Evolutionary conservation across 2,329 filamentous ascomycete species (phyloP).

Genomic region (Ceratocystis colombiana): DNA sequence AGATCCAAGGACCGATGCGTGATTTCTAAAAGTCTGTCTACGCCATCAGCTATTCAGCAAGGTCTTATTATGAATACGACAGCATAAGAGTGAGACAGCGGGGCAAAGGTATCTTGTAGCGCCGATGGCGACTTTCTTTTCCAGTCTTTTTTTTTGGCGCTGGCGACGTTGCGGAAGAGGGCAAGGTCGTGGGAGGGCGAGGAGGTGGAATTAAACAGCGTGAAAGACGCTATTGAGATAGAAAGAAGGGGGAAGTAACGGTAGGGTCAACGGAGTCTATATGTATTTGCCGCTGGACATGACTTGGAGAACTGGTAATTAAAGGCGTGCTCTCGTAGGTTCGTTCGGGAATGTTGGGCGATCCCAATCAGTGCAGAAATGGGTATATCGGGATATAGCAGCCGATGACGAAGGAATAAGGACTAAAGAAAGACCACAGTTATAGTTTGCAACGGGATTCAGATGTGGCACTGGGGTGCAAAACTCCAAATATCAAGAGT

Average conservation of each 20-base stretch:
- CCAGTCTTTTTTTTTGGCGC: background rate
- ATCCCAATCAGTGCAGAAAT: slow-evolving; percentile 9
- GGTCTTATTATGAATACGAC: slow-evolving; percentile 2
- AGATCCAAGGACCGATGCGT: slow-evolving; percentile 11
- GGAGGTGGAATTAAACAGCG: background rate
- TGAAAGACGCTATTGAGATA: background rate
- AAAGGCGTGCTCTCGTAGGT: background rate
- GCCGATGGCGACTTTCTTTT: slow-evolving; percentile 8
- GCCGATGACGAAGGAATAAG: slow-evolving; percentile 5
- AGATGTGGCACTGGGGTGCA: background rate
- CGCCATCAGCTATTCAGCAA: slow-evolving; percentile 1
- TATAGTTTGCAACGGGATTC: background rate
- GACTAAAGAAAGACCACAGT: background rate
- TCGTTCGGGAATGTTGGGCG: background rate
- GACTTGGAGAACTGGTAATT: background rate
- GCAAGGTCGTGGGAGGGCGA: background rate
- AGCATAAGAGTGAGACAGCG: slow-evolving; percentile 12
- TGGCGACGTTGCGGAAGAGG: background rate
- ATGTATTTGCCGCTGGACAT: background rate
- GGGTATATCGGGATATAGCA: background rate
- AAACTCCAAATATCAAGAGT: background rate
- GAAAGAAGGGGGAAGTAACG: background rate
- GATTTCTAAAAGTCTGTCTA: slow-evolving; percentile 7
- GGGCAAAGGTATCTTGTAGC: background rate
- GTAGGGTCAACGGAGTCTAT: background rate